phyloP scores from a whole-genome alignment of 805 yeast genomes.

The Kurtzmaniella fragi region DNA sequence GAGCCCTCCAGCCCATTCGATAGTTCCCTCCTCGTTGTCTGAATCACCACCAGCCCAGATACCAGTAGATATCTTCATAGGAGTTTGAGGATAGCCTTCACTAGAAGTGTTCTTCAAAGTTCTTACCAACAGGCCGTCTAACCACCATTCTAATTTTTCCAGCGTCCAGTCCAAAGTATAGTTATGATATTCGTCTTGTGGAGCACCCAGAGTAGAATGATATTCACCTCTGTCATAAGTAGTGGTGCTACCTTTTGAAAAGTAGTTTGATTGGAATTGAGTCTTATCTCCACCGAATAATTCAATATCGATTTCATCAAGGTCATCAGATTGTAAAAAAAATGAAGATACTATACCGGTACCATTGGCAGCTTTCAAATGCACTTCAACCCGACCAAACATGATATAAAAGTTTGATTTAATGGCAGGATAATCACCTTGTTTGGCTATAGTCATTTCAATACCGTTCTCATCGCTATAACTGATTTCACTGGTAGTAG shows the following conservation, averaged over 20 bases:
- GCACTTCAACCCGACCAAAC: constrained; percentile 78
- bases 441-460: constrained; percentile 47
- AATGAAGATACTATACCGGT: constrained; percentile 75
- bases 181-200: constrained; percentile 59
- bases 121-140: constrained; percentile 67
- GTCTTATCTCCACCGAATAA: constrained; percentile 76
- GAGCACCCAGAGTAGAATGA: constrained; percentile 48
- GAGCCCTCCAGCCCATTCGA: constrained; percentile 75
- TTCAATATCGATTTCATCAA: constrained; percentile 84
- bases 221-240: constrained; percentile 77
- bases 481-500: constrained; percentile 29
- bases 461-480: constrained; percentile 50
- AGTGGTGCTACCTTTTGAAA: constrained; percentile 70
- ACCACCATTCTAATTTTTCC: constrained; percentile 56
- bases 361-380: constrained; percentile 67
- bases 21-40: constrained; percentile 56
- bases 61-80: constrained; percentile 66
- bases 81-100: constrained; percentile 81
- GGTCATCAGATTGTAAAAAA: constrained; percentile 72
- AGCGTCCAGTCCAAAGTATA: constrained; percentile 82
- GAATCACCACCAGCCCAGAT: constrained; percentile 82
- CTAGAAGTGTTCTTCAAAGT: constrained; percentile 47
- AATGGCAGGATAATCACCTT: constrained; percentile 72
- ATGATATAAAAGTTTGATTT: constrained; percentile 74
- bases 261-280: constrained; percentile 72